These are phyloP conservation scores for Fusarium sp. DNA, from an alignment of 2,329 filamentous ascomycete genomes.

Conservation along the genomic window DNA sequence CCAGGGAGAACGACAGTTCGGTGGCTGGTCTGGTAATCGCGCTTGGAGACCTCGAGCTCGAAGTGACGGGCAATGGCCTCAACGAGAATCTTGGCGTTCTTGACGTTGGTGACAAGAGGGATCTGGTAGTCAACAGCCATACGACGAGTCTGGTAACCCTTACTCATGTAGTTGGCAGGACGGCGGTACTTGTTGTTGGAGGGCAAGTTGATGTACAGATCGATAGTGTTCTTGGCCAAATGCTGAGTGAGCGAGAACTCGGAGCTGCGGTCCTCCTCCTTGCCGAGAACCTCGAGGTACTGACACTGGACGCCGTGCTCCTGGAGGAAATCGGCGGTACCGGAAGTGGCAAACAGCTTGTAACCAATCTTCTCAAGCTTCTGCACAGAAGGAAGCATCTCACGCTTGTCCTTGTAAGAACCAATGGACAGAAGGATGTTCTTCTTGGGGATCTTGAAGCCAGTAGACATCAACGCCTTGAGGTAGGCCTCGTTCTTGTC, in stretches of 20 bases:
- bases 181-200: constrained; percentile 97
- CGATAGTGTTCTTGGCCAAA: constrained; percentile 96
- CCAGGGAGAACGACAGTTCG: constrained; percentile 78
- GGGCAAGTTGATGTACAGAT: constrained; percentile 99
- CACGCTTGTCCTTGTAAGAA: constrained; percentile 97
- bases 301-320: constrained; percentile 93
- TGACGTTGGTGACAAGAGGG: constrained; percentile 97
- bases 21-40: constrained; percentile 94
- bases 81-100: constrained; percentile 97
- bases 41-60: constrained; percentile 81
- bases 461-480: constrained; percentile 94
- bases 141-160: constrained; percentile 93
- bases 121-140: constrained; percentile 99
- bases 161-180: constrained; percentile 98
- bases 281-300: constrained; percentile 87
- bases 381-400: constrained; percentile 92
- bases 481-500: constrained; percentile 99
- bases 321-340: constrained; percentile 95
- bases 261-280: constrained; percentile 86
- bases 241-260: constrained; percentile 98
- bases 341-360: constrained; percentile 95
- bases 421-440: constrained; percentile 97
- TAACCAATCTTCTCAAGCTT: constrained; percentile 92
- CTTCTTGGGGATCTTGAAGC: constrained; percentile 94
- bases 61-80: constrained; percentile 94